A percentile compares a stretch with the other conserved stretches of the same genome.
phyloP scores from a whole-genome alignment of 495 filamentous ascomycete species.

The Penicillium malachiteum region DNA sequence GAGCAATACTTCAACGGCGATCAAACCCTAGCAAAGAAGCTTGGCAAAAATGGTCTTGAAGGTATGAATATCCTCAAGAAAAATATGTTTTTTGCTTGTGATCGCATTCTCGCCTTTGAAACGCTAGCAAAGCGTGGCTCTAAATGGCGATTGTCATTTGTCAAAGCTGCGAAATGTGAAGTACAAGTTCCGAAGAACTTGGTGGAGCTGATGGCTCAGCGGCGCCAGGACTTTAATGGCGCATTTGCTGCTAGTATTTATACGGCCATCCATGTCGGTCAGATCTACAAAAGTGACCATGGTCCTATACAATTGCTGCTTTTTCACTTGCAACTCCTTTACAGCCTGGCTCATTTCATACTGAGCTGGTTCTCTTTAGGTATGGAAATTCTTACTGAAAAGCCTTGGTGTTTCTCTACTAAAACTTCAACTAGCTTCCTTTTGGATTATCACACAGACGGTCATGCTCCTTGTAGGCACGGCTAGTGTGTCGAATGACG shows the following conservation, averaged over 20 bases:
- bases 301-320: conserved; percentile 91
- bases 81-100: conserved; percentile 99
- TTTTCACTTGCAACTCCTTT: conserved; percentile 88
- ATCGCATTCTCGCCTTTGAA: conserved; percentile 98
- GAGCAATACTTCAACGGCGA: conserved; percentile 99
- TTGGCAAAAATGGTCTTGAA: conserved; percentile 96
- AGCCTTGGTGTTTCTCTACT: background rate
- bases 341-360: conserved; percentile 82
- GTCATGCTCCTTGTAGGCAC: conserved; percentile 93
- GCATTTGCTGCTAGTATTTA: conserved; percentile 95
- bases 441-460: conserved; percentile 90
- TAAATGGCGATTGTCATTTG: conserved; percentile 96
- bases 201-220: conserved; percentile 90
- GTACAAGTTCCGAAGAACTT: conserved; percentile 93
- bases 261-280: conserved; percentile 92
- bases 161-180: conserved; percentile 97
- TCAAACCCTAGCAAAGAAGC: conserved; percentile 85
- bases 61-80: conserved; percentile 99
- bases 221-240: conserved; percentile 94
- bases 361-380: conserved; percentile 93
- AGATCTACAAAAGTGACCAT: conserved; percentile 94
- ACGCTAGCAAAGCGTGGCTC: conserved; percentile 96
- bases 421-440: conserved; percentile 60
- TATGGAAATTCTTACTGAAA: conserved; percentile 35
- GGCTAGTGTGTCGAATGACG: conserved; percentile 48